Evolutionary conservation across 108 stramenopile genomes (phyloP).

Genomic region (Cyclotella sp.): DNA sequence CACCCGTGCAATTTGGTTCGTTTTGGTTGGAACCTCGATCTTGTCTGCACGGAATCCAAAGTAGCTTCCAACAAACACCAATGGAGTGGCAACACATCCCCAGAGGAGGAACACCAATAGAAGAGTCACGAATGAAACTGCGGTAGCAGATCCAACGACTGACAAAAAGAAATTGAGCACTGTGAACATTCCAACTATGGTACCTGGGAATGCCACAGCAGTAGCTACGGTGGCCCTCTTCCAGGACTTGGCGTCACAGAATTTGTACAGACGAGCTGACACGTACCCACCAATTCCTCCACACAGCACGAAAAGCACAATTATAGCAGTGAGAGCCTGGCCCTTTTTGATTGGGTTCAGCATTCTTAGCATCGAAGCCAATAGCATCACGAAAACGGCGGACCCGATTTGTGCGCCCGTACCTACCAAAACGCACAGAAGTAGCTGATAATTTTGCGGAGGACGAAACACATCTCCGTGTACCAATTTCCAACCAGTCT

Average conservation of each 20-base stretch:
- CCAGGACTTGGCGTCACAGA: slow-evolving; percentile 87
- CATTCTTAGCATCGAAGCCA: slow-evolving; percentile 86
- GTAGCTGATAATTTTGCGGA: slow-evolving; percentile 81
- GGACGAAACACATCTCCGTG: slow-evolving; percentile 98
- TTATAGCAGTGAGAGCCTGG: slow-evolving; percentile 92
- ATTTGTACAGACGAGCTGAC: slow-evolving; percentile 93
- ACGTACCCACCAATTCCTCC: slow-evolving; percentile 93
- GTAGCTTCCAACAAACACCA: slow-evolving; percentile 96
- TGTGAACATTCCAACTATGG: slow-evolving; percentile 85
- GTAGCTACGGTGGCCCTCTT: slow-evolving; percentile 84
- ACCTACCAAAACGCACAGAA: slow-evolving; percentile 91
- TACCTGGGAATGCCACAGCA: slow-evolving; percentile 83
- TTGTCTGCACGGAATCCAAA: slow-evolving; percentile 88
- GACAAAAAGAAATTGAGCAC: slow-evolving; percentile 86
- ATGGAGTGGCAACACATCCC: slow-evolving; percentile 90
- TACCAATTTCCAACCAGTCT: slow-evolving; percentile 98
- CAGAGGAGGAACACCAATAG: slow-evolving; percentile 88
- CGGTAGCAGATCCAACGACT: slow-evolving; percentile 90
- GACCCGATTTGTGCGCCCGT: slow-evolving; percentile 93
- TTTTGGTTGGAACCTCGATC: slow-evolving; percentile 88
- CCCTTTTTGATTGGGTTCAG: slow-evolving; percentile 96
- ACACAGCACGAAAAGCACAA: slow-evolving; percentile 92
- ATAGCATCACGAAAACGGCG: slow-evolving; percentile 80
- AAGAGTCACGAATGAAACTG: slow-evolving; percentile 92
- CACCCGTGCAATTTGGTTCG: slow-evolving; percentile 93